These are phyloP conservation scores for Syncephalastrum contaminatum DNA, from an alignment of 371 early-diverging fungal genomes.

Conservation along the genomic window DNA sequence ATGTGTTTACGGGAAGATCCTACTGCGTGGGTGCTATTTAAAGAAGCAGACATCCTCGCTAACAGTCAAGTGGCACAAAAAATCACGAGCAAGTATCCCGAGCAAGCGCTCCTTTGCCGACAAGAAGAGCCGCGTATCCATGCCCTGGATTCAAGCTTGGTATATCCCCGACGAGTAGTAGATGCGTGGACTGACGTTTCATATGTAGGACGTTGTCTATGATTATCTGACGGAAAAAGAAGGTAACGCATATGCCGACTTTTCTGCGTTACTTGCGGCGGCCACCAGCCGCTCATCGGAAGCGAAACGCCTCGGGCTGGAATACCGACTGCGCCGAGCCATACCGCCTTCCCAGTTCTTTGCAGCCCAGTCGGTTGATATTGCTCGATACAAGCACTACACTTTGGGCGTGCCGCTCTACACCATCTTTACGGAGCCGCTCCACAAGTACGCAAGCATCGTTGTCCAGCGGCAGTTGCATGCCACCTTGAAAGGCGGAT, in stretches of 20 bases:
- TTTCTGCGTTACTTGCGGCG: too few relatives aligned
- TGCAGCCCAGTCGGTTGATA: slow-evolving; percentile 41
- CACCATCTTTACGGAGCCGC: slow-evolving; percentile 89
- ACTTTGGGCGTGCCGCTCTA: slow-evolving; percentile 67
- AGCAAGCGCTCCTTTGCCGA: slow-evolving; percentile 32
- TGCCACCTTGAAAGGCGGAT: slow-evolving; percentile 25
- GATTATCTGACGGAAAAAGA: slow-evolving; percentile 18
- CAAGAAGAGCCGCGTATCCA: slow-evolving; percentile 17
- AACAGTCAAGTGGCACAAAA: slow-evolving; percentile 38
- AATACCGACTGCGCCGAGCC: background rate
- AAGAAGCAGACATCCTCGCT: slow-evolving; percentile 30
- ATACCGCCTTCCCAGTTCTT: too few relatives aligned
- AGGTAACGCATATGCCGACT: too few relatives aligned
- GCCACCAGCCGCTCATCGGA: background rate
- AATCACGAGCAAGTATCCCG: slow-evolving; percentile 31
- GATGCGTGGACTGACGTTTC: too few relatives aligned
- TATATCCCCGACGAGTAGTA: too few relatives aligned
- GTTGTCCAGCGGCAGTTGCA: slow-evolving; percentile 79
- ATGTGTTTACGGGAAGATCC: slow-evolving; percentile 11
- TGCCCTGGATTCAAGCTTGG: too few relatives aligned
- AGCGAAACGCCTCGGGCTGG: background rate
- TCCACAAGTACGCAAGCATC: slow-evolving; percentile 91
- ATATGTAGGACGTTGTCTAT: slow-evolving; percentile 10
- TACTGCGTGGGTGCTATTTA: slow-evolving; percentile 15
- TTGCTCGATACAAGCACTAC: slow-evolving; percentile 57